These are phyloP conservation scores for Leccinum variicolor DNA, from an alignment of 768 basidiomycete species.

Conservation along the genomic window DNA sequence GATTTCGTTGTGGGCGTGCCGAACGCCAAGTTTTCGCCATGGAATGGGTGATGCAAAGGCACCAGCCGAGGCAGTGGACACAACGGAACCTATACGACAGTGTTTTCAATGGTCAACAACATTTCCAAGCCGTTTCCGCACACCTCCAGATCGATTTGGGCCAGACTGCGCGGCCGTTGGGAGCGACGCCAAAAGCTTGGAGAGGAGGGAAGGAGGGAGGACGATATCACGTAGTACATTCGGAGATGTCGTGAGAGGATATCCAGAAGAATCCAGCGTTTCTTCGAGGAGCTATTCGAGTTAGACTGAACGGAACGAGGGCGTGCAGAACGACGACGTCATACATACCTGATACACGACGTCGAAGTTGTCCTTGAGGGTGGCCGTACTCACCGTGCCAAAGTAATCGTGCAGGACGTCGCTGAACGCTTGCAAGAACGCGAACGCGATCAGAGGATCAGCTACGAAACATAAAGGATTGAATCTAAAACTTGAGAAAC, in stretches of 20 bases:
- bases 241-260: conserved; percentile 87
- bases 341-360: conserved; percentile 80
- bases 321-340: conserved; percentile 9
- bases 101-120: background rate
- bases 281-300: conserved; percentile 79
- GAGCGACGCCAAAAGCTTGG: conserved; percentile 54
- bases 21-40: conserved; percentile 83
- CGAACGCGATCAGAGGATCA: conserved; percentile 87
- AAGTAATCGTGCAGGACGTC: conserved; percentile 86
- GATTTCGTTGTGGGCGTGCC: conserved; percentile 86
- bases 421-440: conserved; percentile 82
- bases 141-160: conserved; percentile 30
- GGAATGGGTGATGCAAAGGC: conserved; percentile 89
- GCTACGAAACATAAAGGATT: conserved; percentile 41
- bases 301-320: background rate
- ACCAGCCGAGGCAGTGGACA: conserved; percentile 37
- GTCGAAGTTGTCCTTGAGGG: conserved; percentile 89
- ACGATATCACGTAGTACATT: conserved; percentile 93
- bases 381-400: conserved; percentile 74
- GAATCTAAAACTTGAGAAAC: background rate
- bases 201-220: conserved; percentile 82
- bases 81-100: conserved; percentile 20
- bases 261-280: conserved; percentile 89
- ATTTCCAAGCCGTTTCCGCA: background rate
- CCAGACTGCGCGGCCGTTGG: conserved; percentile 25